Percentiles rank a stretch among this genome's conserved stretches.
phyloP scores from a whole-genome alignment of 768 basidiomycete genomes.

The Candolleomyces eurysporus region DNA sequence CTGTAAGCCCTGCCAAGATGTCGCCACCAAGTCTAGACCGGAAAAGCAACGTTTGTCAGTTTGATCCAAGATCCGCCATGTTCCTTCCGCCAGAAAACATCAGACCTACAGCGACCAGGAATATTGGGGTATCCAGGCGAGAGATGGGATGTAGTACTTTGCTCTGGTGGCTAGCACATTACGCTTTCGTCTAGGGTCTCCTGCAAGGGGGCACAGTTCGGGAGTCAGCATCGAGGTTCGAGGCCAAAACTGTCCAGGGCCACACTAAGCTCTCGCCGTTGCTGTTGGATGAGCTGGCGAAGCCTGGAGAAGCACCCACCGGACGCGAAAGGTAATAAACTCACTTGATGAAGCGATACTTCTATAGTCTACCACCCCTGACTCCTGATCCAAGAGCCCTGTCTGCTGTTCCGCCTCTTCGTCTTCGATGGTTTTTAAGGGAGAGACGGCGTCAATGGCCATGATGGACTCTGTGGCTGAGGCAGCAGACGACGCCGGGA shows the following conservation, averaged over 20 bases:
- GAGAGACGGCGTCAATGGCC: conserved; percentile 29
- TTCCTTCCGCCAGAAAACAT: background rate
- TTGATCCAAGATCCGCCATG: background rate
- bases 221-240: conserved; percentile 7
- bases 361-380: conserved; percentile 24
- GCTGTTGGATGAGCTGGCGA: background rate
- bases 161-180: conserved; percentile 45
- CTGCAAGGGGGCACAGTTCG: conserved; percentile 5
- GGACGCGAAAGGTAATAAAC: conserved; percentile 13
- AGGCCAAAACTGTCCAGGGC: background rate
- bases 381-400: conserved; percentile 30
- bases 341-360: conserved; percentile 18
- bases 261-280: background rate
- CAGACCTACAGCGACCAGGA: conserved; percentile 58
- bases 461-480: conserved; percentile 31
- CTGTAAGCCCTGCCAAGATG: conserved; percentile 80
- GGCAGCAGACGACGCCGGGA: conserved; percentile 17
- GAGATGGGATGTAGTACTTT: conserved; percentile 76
- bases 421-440: background rate
- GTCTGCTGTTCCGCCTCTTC: conserved; percentile 29
- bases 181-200: conserved; percentile 5
- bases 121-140: conserved; percentile 79
- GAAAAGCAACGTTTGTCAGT: background rate
- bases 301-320: background rate
- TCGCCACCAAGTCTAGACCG: conserved; percentile 45